These are phyloP conservation scores for Saccharomycopsis sp. DNA, from an alignment of 805 yeast genomes.

Conservation along the genomic window DNA sequence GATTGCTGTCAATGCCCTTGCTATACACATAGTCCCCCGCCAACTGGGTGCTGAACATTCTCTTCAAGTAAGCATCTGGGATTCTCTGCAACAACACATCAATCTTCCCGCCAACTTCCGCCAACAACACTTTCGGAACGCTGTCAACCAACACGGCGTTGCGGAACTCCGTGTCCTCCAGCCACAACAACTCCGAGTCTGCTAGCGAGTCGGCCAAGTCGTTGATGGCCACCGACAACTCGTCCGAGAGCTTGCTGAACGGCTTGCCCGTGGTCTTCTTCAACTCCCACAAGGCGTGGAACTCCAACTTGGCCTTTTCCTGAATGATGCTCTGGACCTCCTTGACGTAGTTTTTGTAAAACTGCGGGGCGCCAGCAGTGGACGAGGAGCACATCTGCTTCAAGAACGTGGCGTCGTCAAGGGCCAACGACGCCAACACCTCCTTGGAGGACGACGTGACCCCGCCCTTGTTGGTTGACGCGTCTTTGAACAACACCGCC, in stretches of 20 bases:
- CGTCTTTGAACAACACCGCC: constrained; percentile 82
- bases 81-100: constrained; percentile 63
- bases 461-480: constrained; percentile 97
- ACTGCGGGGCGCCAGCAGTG: constrained; percentile 48
- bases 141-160: constrained; percentile 67
- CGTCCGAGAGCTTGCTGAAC: constrained; percentile 66
- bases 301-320: constrained; percentile 74
- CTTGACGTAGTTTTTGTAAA: constrained; percentile 75
- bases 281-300: constrained; percentile 78
- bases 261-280: constrained; percentile 56
- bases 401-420: constrained; percentile 77
- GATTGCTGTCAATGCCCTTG: constrained; percentile 73
- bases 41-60: constrained; percentile 78
- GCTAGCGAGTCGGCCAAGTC: constrained; percentile 80
- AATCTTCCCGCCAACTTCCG: constrained; percentile 37
- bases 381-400: constrained; percentile 63
- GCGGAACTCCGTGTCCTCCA: constrained; percentile 67
- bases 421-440: constrained; percentile 87
- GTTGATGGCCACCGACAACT: constrained; percentile 73
- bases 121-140: constrained; percentile 63
- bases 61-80: constrained; percentile 80
- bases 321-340: constrained; percentile 73
- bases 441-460: constrained; percentile 95
- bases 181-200: constrained; percentile 74
- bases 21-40: constrained; percentile 81